Conservation (phyloP, 1,284 basidiomycete genomes). For the Ustilago crameri region DNA sequence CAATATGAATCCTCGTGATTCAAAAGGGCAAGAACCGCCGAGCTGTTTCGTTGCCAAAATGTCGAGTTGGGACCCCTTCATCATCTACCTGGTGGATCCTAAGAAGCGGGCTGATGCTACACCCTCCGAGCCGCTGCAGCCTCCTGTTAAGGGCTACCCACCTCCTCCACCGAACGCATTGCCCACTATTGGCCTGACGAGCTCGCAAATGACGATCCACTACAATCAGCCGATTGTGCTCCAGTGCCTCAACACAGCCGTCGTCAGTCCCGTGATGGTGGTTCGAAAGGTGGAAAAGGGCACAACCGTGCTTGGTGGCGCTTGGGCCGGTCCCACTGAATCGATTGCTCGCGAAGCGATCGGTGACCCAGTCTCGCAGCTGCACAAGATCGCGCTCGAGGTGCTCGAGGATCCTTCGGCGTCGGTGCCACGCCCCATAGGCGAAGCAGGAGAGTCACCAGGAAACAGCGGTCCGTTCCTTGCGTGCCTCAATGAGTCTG, state of each 20-base stretch:
- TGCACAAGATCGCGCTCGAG: slow-evolving; percentile 75
- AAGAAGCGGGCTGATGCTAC: slow-evolving; percentile 79
- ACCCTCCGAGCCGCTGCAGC: slow-evolving; percentile 75
- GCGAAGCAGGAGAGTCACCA: slow-evolving; percentile 46
- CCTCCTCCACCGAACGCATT: slow-evolving; percentile 89
- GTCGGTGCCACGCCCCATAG: slow-evolving; percentile 23
- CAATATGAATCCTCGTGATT: slow-evolving; percentile 48
- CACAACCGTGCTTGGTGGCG: slow-evolving; percentile 88
- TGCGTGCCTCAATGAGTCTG: slow-evolving; percentile 60
- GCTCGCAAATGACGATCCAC: slow-evolving; percentile 79
- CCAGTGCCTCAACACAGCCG: slow-evolving; percentile 91
- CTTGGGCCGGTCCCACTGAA: slow-evolving; percentile 75
- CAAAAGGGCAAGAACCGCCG: slow-evolving; percentile 46
- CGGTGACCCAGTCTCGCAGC: slow-evolving; percentile 91
- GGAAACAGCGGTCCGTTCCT: slow-evolving; percentile 60
- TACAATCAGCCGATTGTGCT: slow-evolving; percentile 96
- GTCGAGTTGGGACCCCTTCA: slow-evolving; percentile 80
- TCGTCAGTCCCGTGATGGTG: slow-evolving; percentile 89
- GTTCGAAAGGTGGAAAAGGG: slow-evolving; percentile 92
- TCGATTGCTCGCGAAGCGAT: slow-evolving; percentile 81
- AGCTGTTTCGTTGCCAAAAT: slow-evolving; percentile 70
- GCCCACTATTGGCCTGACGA: slow-evolving; percentile 82
- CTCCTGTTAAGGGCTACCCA: slow-evolving; percentile 73
- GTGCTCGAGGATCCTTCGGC: slow-evolving; percentile 52
- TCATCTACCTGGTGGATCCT: slow-evolving; percentile 82